Percentiles rank a stretch among this genome's conserved stretches.
These are phyloP conservation scores for Persicaria tinctoria DNA, from an alignment of 148 eudicot genomes.

Conservation along the genomic window DNA sequence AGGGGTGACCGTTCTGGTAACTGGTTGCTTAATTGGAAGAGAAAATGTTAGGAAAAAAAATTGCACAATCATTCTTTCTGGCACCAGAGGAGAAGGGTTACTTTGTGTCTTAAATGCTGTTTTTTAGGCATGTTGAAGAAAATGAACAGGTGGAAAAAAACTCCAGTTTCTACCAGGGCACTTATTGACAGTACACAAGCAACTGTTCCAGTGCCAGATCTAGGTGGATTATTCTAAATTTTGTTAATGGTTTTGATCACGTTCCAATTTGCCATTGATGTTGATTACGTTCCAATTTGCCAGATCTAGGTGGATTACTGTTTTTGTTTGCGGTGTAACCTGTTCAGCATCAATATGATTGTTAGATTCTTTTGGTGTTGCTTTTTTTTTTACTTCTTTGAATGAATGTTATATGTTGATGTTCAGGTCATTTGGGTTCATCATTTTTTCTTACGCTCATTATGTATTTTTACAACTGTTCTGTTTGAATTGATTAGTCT, in stretches of 20 bases:
- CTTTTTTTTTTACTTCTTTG: too few relatives aligned
- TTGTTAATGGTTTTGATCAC: neutral
- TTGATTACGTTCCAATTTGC: neutral
- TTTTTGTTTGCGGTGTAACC: slow-evolving; percentile 25
- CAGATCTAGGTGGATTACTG: neutral
- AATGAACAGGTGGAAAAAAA: slow-evolving; percentile 15
- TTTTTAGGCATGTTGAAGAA: slow-evolving; percentile 52
- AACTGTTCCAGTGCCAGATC: slow-evolving; percentile 22
- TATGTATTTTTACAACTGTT: too few relatives aligned
- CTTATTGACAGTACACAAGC: slow-evolving; percentile 20
- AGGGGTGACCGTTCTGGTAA: slow-evolving; percentile 68
- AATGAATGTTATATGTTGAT: too few relatives aligned
- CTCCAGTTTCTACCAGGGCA: slow-evolving; percentile 18
- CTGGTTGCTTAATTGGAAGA: slow-evolving; percentile 67
- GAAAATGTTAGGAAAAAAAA: slow-evolving; percentile 49
- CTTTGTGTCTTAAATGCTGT: slow-evolving; percentile 76
- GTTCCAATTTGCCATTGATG: neutral
- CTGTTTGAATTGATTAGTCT: too few relatives aligned
- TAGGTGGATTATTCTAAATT: slow-evolving; percentile 24
- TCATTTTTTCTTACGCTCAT: too few relatives aligned
- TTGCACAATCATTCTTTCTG: slow-evolving; percentile 69
- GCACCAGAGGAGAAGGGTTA: slow-evolving; percentile 88
- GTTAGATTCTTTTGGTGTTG: too few relatives aligned
- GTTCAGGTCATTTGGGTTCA: too few relatives aligned
- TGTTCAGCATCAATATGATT: too few relatives aligned